A percentile compares a stretch with the other conserved stretches of the same genome.
Conservation (phyloP, 2,329 filamentous ascomycete species). For the Lojkania enalia region DNA sequence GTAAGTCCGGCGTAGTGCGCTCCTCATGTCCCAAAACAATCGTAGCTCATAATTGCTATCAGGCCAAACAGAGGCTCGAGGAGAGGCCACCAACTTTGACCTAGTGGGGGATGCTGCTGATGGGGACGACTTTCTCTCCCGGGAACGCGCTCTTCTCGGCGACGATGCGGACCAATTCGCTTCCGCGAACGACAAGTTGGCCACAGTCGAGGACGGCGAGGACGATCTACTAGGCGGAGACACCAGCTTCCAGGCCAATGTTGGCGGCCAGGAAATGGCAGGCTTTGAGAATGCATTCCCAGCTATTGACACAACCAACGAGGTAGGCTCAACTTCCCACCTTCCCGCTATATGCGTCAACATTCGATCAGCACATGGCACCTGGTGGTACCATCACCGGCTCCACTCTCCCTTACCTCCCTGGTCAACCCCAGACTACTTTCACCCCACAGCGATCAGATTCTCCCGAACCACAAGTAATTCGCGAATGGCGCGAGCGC, state of each 20-base stretch:
- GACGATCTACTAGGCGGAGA: constrained; percentile 72
- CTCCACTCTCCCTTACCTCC: constrained; percentile 59
- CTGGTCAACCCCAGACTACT: constrained; percentile 38
- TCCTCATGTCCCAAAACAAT: constrained; percentile 24
- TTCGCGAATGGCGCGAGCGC: constrained; percentile 88
- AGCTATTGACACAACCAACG: constrained; percentile 72
- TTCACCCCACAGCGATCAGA: constrained; percentile 59
- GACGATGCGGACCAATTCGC: constrained; percentile 93
- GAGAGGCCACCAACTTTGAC: constrained; percentile 50
- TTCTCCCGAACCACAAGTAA: constrained; percentile 85
- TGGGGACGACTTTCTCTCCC: constrained; percentile 82
- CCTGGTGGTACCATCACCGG: constrained; percentile 82
- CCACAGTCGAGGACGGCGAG: constrained; percentile 64
- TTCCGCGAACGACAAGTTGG: constrained; percentile 70
- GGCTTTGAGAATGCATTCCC: constrained; percentile 91
- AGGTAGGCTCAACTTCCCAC: constrained; percentile 57
- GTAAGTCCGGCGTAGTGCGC: constrained; percentile 37
- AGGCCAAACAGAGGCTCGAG: constrained; percentile 71
- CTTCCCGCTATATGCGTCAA: neutral
- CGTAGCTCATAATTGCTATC: constrained; percentile 31
- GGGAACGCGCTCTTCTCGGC: constrained; percentile 86
- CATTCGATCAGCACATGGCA: constrained; percentile 62
- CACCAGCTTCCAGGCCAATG: constrained; percentile 47
- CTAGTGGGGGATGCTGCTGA: constrained; percentile 61
- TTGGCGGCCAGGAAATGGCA: constrained; percentile 52